Evolutionary conservation across 2,329 filamentous ascomycete species (phyloP), one percentile per base, ranked within the genome.

Genomic region (Diaporthe citri): DNA sequence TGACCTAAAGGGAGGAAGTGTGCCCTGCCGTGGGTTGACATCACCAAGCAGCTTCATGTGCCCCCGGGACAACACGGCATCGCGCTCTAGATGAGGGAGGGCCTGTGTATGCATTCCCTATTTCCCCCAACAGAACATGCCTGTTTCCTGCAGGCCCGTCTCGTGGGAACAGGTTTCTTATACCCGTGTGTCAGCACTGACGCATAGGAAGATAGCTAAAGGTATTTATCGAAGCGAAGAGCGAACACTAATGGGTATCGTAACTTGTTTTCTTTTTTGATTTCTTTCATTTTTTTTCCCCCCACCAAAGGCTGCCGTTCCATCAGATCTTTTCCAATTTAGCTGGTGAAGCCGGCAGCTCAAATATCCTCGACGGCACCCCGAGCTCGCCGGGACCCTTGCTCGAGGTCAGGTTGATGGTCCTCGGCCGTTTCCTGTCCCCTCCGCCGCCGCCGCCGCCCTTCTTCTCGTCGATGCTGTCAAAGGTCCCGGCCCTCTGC

Each of bases 391-490:
- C 39, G 10, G 70, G 70, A 4, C 70, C 70, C 13, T 62, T 39
- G 9, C 56, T 62, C 28, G 56, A 4, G 31, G 55, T 72, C 31
- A 72, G 41, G 31, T 51, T 51, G 56, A 72, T 72, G 22, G 55
- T 72, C 43, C 20, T 72, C 4, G 55, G 70, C 56, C 70, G 70
- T 34, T 69, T 69, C 64, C 25, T 55, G 15, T 55, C 64, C 41
- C 43, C 41, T 4, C 34, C 34, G 1, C 34, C 34, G 13, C 22
- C 48, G 5, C 22, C 13, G 25, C 36, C 67, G 5, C 28, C 56
- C n/a, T 31, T 36, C 56, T 57, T 39, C 31, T 62, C 70, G 31
- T 72, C 70, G 41, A 72, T 15, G 70, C 70, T 52, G 55, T 60
- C 55, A 22, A 51, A 72, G 13, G 70, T 72, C 12, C 56, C 70